A percentile compares a stretch with the other conserved stretches of the same genome.
Conservation (phyloP, 2,329 filamentous ascomycete species). For the Sclerotinia spermophila region DNA sequence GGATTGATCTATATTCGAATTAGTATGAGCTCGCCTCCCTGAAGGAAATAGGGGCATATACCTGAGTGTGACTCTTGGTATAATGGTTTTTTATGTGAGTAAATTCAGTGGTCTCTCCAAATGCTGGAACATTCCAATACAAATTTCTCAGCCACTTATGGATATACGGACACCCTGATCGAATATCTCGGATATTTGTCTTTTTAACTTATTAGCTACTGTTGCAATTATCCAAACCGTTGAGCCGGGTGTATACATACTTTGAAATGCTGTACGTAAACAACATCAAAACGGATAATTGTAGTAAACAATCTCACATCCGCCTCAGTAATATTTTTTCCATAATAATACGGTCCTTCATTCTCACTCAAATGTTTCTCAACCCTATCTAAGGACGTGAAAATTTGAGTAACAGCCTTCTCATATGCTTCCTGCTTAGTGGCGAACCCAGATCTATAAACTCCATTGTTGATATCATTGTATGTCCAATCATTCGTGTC, state of each 20-base stretch:
- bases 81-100: slow-evolving; percentile 74
- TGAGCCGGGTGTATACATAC: slow-evolving; percentile 56
- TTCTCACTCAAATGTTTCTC: slow-evolving; percentile 62
- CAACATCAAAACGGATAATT: slow-evolving; percentile 62
- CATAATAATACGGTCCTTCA: slow-evolving; percentile 69
- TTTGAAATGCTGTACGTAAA: slow-evolving; percentile 84
- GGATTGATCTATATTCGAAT: slow-evolving; percentile 62
- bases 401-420: slow-evolving; percentile 65
- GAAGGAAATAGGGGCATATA: slow-evolving; percentile 34
- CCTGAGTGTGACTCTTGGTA: slow-evolving; percentile 70
- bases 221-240: too few relatives aligned
- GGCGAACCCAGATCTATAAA: slow-evolving; percentile 78
- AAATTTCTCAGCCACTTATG: slow-evolving; percentile 63
- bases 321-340: slow-evolving; percentile 71
- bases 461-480: slow-evolving; percentile 66
- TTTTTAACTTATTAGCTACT: slow-evolving; percentile 29
- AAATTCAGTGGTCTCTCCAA: slow-evolving; percentile 43
- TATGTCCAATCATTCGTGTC: slow-evolving; percentile 79
- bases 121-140: slow-evolving; percentile 66
- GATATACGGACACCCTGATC: slow-evolving; percentile 54
- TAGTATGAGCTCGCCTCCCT: neutral
- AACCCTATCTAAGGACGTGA: slow-evolving; percentile 70
- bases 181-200: slow-evolving; percentile 51
- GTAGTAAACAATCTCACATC: slow-evolving; percentile 71
- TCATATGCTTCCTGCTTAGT: slow-evolving; percentile 82